Evolutionary conservation across 345 rosid species (phyloP), one percentile per base, ranked within the genome.

Genomic region (Cardiospermum halicacabum): DNA sequence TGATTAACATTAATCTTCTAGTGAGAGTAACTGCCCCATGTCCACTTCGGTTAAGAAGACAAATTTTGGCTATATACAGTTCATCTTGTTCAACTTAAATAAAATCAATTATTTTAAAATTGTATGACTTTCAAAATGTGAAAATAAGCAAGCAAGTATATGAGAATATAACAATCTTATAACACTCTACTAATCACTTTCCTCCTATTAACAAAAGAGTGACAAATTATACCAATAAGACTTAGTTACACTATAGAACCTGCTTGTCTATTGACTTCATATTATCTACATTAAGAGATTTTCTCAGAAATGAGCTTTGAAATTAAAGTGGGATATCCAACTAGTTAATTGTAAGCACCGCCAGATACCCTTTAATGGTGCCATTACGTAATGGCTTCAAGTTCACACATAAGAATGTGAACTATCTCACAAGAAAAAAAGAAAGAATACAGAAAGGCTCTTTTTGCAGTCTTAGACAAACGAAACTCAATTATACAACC

Each of bases 1-100:
- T 5, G 28, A 57, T 40, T 37, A 3, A 37, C 45, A 37, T 58
- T 58, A 37, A 45, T 47, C 19, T 59, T 71, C 49, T 51, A 22
- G 19, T 15, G 36, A 50, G 45, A 49, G 22, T 54, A 26, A 7
- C 36, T 56, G 22, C 15, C 31, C 15, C 32, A 21, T 49, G 22
- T 53, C 22, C 51, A 36, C 36, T 50, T 60, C 42, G 24, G 2
- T 56, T 5, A 24, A 51, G 40, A 53, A 49, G 22, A 37, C 31
- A 36, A 36, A 48, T 42, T 12, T 12, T 47, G 48, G 11, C 42
- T 53, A 42, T 56, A 11, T 43, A 66, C 51, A 60, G 32, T 60
- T 25, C 7, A 43, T 28, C 34, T 22, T 40, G 34, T 54, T 34
- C 39, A 5, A 34, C 39, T 34, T n/a, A 45, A 50, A 21, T 16